Evolutionary conservation across 2,329 filamentous ascomycete species (phyloP), one percentile per base, ranked within the genome.

Genomic region (Xylaria sp.): DNA sequence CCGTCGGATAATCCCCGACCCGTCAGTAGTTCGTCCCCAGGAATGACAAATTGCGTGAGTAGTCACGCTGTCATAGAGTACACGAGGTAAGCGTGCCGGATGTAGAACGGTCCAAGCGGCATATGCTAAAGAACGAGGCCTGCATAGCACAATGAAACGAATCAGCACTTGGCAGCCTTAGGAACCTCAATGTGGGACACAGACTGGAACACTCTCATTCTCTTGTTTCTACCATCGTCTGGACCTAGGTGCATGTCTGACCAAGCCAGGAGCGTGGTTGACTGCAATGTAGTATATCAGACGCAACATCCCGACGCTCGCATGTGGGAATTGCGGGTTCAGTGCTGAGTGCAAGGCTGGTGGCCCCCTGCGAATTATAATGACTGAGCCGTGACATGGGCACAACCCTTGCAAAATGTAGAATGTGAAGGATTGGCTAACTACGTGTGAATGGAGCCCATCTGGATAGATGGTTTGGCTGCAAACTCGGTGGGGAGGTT

Each of bases 341-440:
- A n/a, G 40, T 29, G 40, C n/a, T 35, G 46, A 13, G 44, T 38
- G 40, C 40, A 53, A 47, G 46, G 41, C 29, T 33, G 41, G 41
- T 21, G 13, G 23, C 6, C 19, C 11, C 31, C 23, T 33, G 40
- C 11, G 35, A 62, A 23, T 21, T 37, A n/a, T 38, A 27, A 53
- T 35, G 6, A 41, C 21, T 10, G 13, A 55, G 35, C 10, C 29
- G 43, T 57, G 35, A 41, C 46, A 62, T 29, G 46, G 25, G 35
- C 37, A 37, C 46, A 11, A 54, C 41, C 33, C 41, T n/a, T 58
- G 51, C 43, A 48, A 17, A 62, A 48, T 35, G 21, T 25, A 38
- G n/a, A 59, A 49, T 19, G 33, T 17, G 37, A 29, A 40, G 44
- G 7, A 23, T 23, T n/a, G 23, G 37, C 19, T 52, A 59, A 25